These are phyloP conservation scores for Ceratobasidium sp. DNA, from an alignment of 1,284 basidiomycete species.

Conservation along the genomic window DNA sequence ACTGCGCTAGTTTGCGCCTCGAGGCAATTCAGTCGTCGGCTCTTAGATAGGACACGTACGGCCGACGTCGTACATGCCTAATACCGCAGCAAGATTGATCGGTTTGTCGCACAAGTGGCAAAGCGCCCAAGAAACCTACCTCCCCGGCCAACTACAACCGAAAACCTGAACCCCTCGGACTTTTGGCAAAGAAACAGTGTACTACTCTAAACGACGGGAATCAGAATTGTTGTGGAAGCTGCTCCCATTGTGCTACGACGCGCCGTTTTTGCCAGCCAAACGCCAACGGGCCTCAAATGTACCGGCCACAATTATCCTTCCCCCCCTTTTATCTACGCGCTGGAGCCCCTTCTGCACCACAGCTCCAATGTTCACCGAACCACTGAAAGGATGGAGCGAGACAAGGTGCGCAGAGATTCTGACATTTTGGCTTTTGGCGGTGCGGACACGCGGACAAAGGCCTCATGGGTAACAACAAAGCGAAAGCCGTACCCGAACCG, in stretches of 20 bases:
- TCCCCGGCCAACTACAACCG: neutral
- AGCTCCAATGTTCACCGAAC: no score
- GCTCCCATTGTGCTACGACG: slow-evolving; percentile 32
- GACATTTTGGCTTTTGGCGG: no score
- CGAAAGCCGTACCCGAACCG: neutral
- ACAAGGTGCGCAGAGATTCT: no score
- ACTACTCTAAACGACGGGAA: no score
- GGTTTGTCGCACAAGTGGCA: neutral
- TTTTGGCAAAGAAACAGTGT: no score
- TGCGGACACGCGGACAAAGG: neutral
- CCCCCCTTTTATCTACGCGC: no score
- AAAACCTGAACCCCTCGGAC: no score
- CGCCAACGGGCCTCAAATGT: slow-evolving; percentile 7
- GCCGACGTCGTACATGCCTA: neutral
- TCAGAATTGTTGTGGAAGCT: neutral
- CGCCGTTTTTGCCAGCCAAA: slow-evolving; percentile 31
- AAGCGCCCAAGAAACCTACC: neutral
- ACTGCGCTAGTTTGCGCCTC: no score
- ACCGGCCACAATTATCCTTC: neutral
- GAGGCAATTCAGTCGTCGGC: neutral
- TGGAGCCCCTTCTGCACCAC: no score
- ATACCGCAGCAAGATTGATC: neutral
- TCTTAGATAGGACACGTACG: neutral
- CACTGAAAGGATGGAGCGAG: no score
- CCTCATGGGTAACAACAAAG: neutral